phyloP scores from a whole-genome alignment of 768 basidiomycete genomes.

The Auriscalpium vulgare region DNA sequence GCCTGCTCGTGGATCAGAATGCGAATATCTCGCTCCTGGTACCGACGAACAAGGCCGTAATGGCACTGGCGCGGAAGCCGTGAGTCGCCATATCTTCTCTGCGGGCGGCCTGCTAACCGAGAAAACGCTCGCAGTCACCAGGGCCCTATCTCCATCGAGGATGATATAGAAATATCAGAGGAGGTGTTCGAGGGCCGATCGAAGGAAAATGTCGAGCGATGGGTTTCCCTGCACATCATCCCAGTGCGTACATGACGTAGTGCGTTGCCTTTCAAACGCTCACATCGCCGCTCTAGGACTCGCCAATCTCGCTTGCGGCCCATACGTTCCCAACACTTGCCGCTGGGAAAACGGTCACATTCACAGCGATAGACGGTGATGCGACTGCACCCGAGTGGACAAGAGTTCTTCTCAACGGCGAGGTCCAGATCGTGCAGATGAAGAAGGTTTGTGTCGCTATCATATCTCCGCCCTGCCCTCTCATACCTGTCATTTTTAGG shows the following conservation, averaged over 20 bases:
- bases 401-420: slow-evolving; percentile 47
- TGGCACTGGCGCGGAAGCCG: slow-evolving; percentile 77
- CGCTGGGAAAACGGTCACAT: slow-evolving; percentile 47
- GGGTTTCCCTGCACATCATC: slow-evolving; percentile 80
- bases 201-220: slow-evolving; percentile 63
- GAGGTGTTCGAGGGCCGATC: slow-evolving; percentile 54
- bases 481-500: slow-evolving; percentile 26
- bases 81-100: slow-evolving; percentile 29
- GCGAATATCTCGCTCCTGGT: slow-evolving; percentile 56
- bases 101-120: too few relatives aligned
- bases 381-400: slow-evolving; percentile 45
- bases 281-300: slow-evolving; percentile 27
- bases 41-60: slow-evolving; percentile 84
- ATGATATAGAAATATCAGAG: slow-evolving; percentile 52
- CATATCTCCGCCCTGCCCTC: background rate
- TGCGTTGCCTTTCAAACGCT: background rate
- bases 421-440: slow-evolving; percentile 46
- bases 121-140: slow-evolving; percentile 42
- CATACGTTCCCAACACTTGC: slow-evolving; percentile 51
- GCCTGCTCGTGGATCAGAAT: slow-evolving; percentile 29
- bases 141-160: slow-evolving; percentile 34
- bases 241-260: slow-evolving; percentile 41
- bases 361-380: slow-evolving; percentile 33
- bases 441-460: slow-evolving; percentile 43
- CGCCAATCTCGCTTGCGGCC: slow-evolving; percentile 38